These are phyloP conservation scores for Penicillium coprophilum DNA, from an alignment of 495 filamentous ascomycete genomes.

Conservation along the genomic window DNA sequence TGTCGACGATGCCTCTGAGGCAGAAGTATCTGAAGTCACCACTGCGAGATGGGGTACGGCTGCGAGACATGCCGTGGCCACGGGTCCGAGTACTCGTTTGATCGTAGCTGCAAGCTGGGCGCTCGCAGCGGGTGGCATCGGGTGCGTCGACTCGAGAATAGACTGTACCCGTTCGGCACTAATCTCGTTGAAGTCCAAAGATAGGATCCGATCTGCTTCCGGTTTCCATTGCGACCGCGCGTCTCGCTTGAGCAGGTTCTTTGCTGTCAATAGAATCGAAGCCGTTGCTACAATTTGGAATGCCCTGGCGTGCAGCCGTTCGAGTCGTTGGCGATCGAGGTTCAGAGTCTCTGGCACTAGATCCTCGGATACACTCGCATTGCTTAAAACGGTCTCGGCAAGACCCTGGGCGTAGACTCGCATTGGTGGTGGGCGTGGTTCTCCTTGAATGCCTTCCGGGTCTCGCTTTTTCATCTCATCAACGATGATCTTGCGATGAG, in stretches of 20 bases:
- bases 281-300: conserved; percentile 78
- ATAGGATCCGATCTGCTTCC: conserved; percentile 75
- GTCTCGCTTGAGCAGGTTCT: conserved; percentile 93
- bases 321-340: conserved; percentile 72
- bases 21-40: conserved; percentile 24
- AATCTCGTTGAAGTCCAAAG: conserved; percentile 55
- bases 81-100: conserved; percentile 54
- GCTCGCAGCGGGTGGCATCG: conserved; percentile 63
- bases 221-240: conserved; percentile 85
- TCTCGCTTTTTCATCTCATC: conserved; percentile 72
- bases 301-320: conserved; percentile 62
- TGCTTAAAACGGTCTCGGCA: conserved; percentile 62
- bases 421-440: conserved; percentile 41
- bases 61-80: conserved; percentile 39
- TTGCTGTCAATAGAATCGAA: conserved; percentile 82
- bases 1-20: conserved; percentile 4
- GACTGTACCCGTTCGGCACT: conserved; percentile 66
- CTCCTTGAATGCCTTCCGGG: conserved; percentile 60
- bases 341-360: conserved; percentile 81
- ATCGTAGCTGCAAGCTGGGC: conserved; percentile 49
- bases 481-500: conserved; percentile 64
- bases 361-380: conserved; percentile 52
- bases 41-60: conserved; percentile 39
- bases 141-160: conserved; percentile 74
- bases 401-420: conserved; percentile 80